Percentiles rank a stretch among this genome's conserved stretches.
phyloP scores from a whole-genome alignment of 2,329 filamentous ascomycete species.

The Pyrenochaeta sp. region DNA sequence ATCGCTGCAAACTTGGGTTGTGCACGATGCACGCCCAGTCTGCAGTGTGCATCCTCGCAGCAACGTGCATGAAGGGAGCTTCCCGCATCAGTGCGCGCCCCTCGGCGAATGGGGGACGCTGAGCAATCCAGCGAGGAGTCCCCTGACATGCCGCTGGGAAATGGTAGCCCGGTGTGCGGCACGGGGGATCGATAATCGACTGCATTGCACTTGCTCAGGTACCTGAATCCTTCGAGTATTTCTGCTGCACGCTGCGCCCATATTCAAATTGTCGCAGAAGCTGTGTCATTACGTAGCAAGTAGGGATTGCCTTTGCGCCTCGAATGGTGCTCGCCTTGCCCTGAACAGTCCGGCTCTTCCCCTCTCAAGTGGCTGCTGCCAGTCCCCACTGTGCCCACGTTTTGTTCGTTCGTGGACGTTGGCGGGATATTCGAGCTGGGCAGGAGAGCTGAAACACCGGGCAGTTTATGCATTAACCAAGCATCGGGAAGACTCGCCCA shows the following conservation, averaged over 20 bases:
- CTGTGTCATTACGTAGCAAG: too few relatives aligned
- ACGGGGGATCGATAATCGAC: slow-evolving; percentile 20
- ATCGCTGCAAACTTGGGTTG: slow-evolving; percentile 33
- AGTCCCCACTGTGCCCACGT: too few relatives aligned
- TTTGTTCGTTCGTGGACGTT: slow-evolving; percentile 12
- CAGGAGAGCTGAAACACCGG: slow-evolving; percentile 30
- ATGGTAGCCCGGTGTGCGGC: slow-evolving; percentile 10
- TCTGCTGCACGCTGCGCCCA: too few relatives aligned
- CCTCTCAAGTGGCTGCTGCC: too few relatives aligned
- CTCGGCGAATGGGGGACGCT: slow-evolving; percentile 30
- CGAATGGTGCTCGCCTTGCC: too few relatives aligned
- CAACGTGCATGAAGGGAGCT: slow-evolving; percentile 33
- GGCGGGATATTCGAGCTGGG: slow-evolving; percentile 14
- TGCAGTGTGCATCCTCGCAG: slow-evolving; percentile 37
- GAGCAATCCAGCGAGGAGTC: slow-evolving; percentile 12
- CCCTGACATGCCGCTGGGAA: slow-evolving; percentile 21
- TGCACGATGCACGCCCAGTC: slow-evolving; percentile 33
- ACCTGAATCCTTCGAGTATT: slow-evolving; percentile 7
- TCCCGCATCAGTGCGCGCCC: slow-evolving; percentile 27
- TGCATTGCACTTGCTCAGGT: slow-evolving; percentile 4
- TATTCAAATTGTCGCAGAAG: too few relatives aligned
- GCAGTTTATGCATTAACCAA: slow-evolving; percentile 9
- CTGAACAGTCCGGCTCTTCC: too few relatives aligned
- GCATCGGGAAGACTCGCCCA: slow-evolving; percentile 21
- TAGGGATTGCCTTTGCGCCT: too few relatives aligned